Evolutionary conservation across 2,329 filamentous ascomycete species (phyloP), one percentile per base, ranked within the genome.

Genomic region (Colletotrichum sp.): DNA sequence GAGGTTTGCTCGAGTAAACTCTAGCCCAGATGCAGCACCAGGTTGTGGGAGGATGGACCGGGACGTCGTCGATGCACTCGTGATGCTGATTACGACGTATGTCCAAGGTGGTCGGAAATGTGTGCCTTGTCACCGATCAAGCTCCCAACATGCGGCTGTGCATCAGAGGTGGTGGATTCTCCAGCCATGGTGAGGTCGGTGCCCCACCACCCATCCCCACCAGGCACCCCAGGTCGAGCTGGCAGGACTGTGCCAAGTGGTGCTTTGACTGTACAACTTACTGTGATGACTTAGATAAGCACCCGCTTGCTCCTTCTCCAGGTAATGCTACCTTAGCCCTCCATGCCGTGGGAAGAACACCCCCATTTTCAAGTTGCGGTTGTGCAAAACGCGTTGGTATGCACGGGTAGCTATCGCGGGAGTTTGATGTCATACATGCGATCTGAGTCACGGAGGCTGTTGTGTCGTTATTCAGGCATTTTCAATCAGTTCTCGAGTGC

Each of bases 101-200:
- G 70, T 65, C 70, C 75, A 74, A 77, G 69, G 76, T 70, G 73
- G 73, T 70, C 71, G 66, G 70, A 76, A 71, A 68, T 74, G 74
- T 74, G 74, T 77, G 76, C 76, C 76, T 77, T 74, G 76, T 77
- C 76, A 76, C 74, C 74, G 70, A 74, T 74, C 64, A 66, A 75
- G 73, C 69, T 76, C 73, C 75, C 75, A 76, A 69, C 69, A 60
- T 77, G 76, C 76, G 76, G 76, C 76, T 77, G 76, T 77, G 76
- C 76, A 77, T 71, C 68, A 73, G 69, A 70, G 74, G 30, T 25
- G 66, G 76, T 76, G 66, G 74, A 58, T 61, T 76, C 65, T 68
- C 74, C 74, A 76, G 70, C 74, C 74, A 74, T 76, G 64, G 73
- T 67, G 64, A 76, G 74, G 74, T 76, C 70, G 65, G 70, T 74